Base-by-base conservation (phyloP, 73 alveolate species). In the Blepharisma japonicum region DNA sequence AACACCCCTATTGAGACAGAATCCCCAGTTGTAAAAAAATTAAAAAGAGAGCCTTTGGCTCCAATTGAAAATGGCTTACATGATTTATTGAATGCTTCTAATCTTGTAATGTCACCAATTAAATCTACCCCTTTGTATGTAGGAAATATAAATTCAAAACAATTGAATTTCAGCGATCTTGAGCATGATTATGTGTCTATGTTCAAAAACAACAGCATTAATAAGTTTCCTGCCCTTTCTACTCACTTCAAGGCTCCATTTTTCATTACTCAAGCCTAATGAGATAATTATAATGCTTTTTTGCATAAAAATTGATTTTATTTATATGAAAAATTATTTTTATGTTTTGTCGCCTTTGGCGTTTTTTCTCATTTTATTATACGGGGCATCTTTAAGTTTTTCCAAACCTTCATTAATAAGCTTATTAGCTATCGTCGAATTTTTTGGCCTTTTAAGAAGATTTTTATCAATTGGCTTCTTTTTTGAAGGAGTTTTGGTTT, bases 161-260 rank as follows among this genome's bases (percentile, higher is more conserved):
- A 32, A 32, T 32, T 32, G 42, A 32, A 32, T 32, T 32, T 32
- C 42, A 32, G 42, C 42, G 23, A 61, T 61, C 14, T 14, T 8
- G 74, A 61, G 23, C 14, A 61, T 5, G 74, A 61, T 25, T 61
- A 61, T 61, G 74, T 61, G 49, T 9, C 14, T n/a, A 61, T 61
- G 74, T 61, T 61, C 23, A 61, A 61, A 25, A 39, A 61, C 18
- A 14, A n/a, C 18, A 61, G 23, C 14, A 25, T 61, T 61, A 39
- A 61, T 61, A 61, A 61, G 74, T 61, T 61, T 61, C 74, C 74
- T 18, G 74, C 74, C 14, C 47, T 61, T n/a, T 61, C 74, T 18
- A 18, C 74, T n/a, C 74, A 61, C 23, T 61, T 61, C 46, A 61
- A 61, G 47, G 47, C 74, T n/a, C 23, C 23, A 39, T 61, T 61